Base-by-base conservation (phyloP, 805 yeast genomes). In the Tetrapisispora fleetii region DNA sequence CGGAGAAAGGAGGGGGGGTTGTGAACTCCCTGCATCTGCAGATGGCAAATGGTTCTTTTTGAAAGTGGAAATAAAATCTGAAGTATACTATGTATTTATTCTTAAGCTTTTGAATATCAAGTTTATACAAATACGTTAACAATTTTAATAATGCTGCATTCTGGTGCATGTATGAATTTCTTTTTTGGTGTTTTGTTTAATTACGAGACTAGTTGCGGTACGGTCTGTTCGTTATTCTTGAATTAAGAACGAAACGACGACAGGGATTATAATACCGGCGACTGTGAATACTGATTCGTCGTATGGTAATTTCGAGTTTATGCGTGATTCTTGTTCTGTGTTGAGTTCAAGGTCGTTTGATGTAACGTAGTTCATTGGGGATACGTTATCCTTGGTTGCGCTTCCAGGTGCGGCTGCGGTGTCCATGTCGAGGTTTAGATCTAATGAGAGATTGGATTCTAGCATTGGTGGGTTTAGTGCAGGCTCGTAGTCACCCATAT, bases 251-350 rank as follows among this genome's bases (percentile, higher is more conserved):
- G 68, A 63, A 9, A 63, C 57, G 5, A 62, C 41, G 10, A 56
- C 48, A 10, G 68, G 68, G 8, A 63, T 48, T 1, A 59, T 17
- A 1, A 61, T 61, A 4, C 68, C 68, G 2, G 48, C 42, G 16
- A 60, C 38, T 2, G 61, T 56, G 47, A 54, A 61, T 10, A 59
- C 42, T 10, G 61, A 52, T 36, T 58, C 61, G 18, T 53, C 58
- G 27, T 47, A 44, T 16, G 48, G 46, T 28, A 48, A 16, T 33
- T 37, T 32, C 16, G 22, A 17, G 1, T 19, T n/a, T n/a, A 2
- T 41, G 28, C 37, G 13, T 33, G 16, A 3, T n/a, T n/a, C n/a
- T 22, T 43, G 39, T 13, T 32, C 44, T 16, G 28, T 19, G 19
- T 41, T 41, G 6, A 30, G 14, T 32, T 41, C 44, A 13, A 41